Evolutionary conservation across 1,139 yeast species (phyloP).

Genomic region (Geotrichum europaeum): DNA sequence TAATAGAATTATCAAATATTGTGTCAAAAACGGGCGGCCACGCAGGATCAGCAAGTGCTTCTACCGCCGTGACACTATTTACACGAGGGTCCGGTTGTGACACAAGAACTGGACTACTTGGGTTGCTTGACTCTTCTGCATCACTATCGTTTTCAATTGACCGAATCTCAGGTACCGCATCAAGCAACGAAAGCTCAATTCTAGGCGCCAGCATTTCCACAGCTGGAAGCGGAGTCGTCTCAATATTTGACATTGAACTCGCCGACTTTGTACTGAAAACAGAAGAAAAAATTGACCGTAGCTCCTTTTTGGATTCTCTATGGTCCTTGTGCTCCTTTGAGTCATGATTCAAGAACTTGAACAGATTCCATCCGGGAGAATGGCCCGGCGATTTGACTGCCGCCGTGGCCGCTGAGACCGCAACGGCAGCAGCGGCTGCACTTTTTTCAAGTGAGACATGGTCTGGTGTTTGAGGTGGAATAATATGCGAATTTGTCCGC

Average conservation of each 20-base stretch:
- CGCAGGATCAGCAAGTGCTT: neutral
- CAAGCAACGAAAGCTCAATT: neutral
- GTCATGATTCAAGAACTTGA: neutral
- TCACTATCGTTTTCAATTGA: neutral
- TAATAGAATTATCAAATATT: neutral
- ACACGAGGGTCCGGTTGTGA: neutral
- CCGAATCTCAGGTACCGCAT: neutral
- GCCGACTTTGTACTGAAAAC: neutral
- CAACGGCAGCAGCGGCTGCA: neutral
- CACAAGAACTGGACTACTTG: neutral
- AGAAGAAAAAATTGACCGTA: neutral
- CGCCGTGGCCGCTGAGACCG: neutral
- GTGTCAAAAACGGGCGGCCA: neutral
- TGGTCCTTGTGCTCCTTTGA: neutral
- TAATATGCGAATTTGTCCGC: neutral
- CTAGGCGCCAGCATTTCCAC: neutral
- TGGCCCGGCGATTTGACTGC: neutral
- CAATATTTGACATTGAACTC: neutral
- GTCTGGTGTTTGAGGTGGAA: neutral
- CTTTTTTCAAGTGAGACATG: neutral
- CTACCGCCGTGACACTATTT: neutral
- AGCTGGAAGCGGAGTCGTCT: neutral
- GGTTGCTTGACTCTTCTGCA: neutral
- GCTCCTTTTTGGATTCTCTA: neutral
- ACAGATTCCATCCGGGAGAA: neutral